Percentiles rank a stretch among this genome's conserved stretches.
These are phyloP conservation scores for Solanum neorickii DNA, from an alignment of 257 asterid genomes.

Conservation along the genomic window DNA sequence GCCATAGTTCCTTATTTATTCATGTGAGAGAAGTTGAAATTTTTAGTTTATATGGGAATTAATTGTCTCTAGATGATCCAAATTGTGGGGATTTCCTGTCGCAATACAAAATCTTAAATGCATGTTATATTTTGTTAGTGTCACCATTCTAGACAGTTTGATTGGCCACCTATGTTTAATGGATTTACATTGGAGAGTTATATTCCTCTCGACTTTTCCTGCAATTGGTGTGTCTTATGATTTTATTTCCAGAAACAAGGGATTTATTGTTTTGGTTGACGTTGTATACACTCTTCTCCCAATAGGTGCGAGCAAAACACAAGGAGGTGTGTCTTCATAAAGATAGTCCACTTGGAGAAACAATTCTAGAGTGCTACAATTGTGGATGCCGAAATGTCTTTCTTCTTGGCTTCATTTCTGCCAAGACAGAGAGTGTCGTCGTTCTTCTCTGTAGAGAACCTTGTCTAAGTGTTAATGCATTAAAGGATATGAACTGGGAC, in stretches of 20 bases:
- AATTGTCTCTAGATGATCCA: not conserved
- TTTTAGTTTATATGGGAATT: not conserved
- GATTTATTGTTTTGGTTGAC: not conserved
- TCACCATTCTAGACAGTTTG: not conserved
- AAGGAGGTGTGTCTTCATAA: constrained; percentile 99
- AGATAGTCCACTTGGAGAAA: constrained; percentile 98
- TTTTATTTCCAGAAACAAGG: not conserved
- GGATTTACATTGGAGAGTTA: not conserved
- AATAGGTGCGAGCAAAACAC: constrained; percentile 95
- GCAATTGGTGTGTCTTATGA: not conserved
- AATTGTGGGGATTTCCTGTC: not conserved
- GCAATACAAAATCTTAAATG: not conserved
- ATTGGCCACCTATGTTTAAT: not conserved
- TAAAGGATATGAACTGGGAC: constrained; percentile 99
- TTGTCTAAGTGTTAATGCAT: constrained; percentile 80
- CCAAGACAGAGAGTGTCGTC: constrained; percentile 96
- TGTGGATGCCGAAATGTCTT: constrained; percentile 99
- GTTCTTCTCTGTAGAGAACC: constrained; percentile 98
- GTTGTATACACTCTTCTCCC: not conserved
- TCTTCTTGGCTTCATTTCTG: constrained; percentile 96
- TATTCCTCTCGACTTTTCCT: not conserved
- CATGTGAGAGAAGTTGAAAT: not conserved
- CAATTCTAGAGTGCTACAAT: constrained; percentile 92
- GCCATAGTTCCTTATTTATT: not conserved
- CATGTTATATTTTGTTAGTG: not conserved